Base-by-base conservation (phyloP, 2,329 filamentous ascomycete genomes). In the Blastomyces parvus region DNA sequence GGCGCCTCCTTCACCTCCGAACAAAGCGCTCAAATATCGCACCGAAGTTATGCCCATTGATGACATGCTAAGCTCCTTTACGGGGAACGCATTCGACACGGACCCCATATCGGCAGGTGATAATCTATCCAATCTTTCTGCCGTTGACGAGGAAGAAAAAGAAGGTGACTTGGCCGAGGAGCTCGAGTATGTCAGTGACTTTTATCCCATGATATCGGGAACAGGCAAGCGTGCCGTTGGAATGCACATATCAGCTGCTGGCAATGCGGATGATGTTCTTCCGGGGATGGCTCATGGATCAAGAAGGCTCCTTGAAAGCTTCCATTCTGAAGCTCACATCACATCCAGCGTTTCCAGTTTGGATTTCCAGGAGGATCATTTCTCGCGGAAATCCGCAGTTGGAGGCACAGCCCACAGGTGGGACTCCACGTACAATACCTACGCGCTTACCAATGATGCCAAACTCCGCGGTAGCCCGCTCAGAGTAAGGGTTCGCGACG, bases 41-140 rank as follows among this genome's bases (percentile, higher is more conserved):
- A 97, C 92, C 0, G 85, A 93, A 65, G 84, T 96, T 3, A 86
- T 96, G 64, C 91, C 91, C 0, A 84, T 99, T 7, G 81, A 94
- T 69, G 89, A 97, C 68, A 85, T 99, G 76, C 84, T 99, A 65
- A 88, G 91, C 5, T 97, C 93, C 0, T 91, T 99, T 68, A 90
- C 90, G 7, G 90, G 90, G 0, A 90, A 97, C 74, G 90, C 90
- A 0, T 91, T 96, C 72, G 83, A 70, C 17, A 72, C 73, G 36
- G 73, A 76, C 38, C 64, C 69, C 14, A 59, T 63, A 19, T 64
- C 69, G 33, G 68, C 69, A 33, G 62, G 67, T 11, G 68, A 81
- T 1, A 77, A 81, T 60, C 80, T 82, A 63, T 78, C 80, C 3
- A 77, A 76, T 25, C 69, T 69, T 57, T 65, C 64, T 19, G 70